Evolutionary conservation across 257 asterid species (phyloP), one percentile per base, ranked within the genome.

Genomic region (Hygrophila difformis): DNA sequence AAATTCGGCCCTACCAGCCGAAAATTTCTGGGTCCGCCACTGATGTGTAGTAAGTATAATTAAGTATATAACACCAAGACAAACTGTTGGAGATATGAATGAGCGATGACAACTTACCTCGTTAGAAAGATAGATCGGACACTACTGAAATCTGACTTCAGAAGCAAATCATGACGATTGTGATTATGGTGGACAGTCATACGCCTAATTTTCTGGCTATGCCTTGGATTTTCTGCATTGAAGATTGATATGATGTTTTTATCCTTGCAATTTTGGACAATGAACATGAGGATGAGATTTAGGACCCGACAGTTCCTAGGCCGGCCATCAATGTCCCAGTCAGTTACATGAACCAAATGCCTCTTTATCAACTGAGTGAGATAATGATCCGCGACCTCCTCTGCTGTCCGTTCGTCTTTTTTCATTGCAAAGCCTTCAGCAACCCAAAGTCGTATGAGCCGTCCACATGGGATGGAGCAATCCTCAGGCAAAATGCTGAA

Each of bases 301-400:
- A 61, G 59, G 17, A 61, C 33, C 4, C 55, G 46, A 26, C 31
- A 26, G 8, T 8, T 26, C 12, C 39, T 46, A 18, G 18, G 16
- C 42, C 41, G 44, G n/a, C 67, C 67, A 14, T 66, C 59, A 17
- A 41, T 53, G 13, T 49, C 36, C 3, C 39, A 12, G 23, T 20
- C 37, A 12, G 36, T 51, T 10, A 45, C 34, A 2, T 20, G 53
- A 50, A 67, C 26, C 46, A 67, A 55, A 38, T 46, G 58, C 58
- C 63, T 51, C 13, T 59, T 49, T 6, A 63, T 28, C 9, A 68
- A 56, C 42, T 56, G 65, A 31, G 51, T 51, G 39, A 67, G 55
- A 38, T 56, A 67, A 22, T 54, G 42, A 17, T 68, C 53, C 6
- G 67, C 75, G 54, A 68, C 67, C 17, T 63, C 54, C 39, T 62